Base-by-base conservation (phyloP, 495 filamentous ascomycete species). In the Aspergillus hancockii region DNA sequence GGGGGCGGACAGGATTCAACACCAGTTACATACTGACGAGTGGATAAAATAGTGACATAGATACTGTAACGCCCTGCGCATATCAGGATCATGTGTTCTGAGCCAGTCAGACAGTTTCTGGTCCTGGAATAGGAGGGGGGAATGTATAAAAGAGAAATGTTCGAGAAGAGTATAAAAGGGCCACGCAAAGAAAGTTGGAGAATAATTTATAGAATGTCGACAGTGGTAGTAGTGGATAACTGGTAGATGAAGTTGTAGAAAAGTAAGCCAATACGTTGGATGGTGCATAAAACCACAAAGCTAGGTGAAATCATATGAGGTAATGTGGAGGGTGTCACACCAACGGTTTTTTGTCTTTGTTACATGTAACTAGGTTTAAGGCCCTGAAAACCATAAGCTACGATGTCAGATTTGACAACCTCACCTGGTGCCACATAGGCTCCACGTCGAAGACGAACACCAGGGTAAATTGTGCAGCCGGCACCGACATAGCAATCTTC, bases 401-500 rank as follows among this genome's bases (percentile, higher is more conserved):
- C 72, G 41, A 80, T 76, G 57, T 80, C 70, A 8, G 70, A 63
- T 50, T 71, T 77, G 23, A 80, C 78, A n/a, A 80, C 68, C 50
- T 79, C 75, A 12, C 78, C 78, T 13, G 78, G 74, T 32, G 72
- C 78, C 55, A 80, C 74, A 62, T 79, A 78, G 10, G 72, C 74
- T 1, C 76, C 75, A 13, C 76, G 67, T 41, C 66, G 59, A 34
- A 79, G 70, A 52, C 72, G 70, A 19, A 82, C 76, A 41, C 83
- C 84, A 50, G 77, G 88, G 61, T 93, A 80, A 63, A 98, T 93
- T 16, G 88, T 92, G 28, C 88, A 90, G 62, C 89, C 89, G 18
- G 88, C 88, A 19, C 93, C 93, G 63, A 97, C 88, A 83, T 89
- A 93, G 62, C 90, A 92, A 63, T 97, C 91, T 52, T 93, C 90